Evolutionary conservation across 192 early-diverging fungal genomes (phyloP), one percentile per base, ranked within the genome.

Genomic region (Endogone sp.): DNA sequence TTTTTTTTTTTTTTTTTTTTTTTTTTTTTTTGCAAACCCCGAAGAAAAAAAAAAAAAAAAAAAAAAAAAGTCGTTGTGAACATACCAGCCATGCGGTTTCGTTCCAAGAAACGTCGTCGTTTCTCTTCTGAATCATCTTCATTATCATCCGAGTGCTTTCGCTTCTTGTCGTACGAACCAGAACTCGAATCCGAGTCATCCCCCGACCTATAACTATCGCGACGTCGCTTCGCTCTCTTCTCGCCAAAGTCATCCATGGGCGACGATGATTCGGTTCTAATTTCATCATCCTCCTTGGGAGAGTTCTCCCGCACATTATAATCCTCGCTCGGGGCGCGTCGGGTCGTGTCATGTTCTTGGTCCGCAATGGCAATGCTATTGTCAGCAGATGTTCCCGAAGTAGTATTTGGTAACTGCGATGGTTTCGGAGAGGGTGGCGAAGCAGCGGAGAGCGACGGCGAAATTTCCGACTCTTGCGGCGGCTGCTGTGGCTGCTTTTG

Each of bases 51-150:
- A n/a, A n/a, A n/a, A n/a, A n/a, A n/a, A n/a, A n/a, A n/a, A n/a
- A n/a, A n/a, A n/a, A n/a, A n/a, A n/a, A n/a, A n/a, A n/a, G n/a
- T n/a, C n/a, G n/a, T n/a, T n/a, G n/a, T 49, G 37, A 11, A 22
- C 59, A 11, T 60, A 60, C 59, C 59, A 60, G 59, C 59, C 27
- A 60, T 28, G 10, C 59, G 59, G 27, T 60, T 60, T 16, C 59
- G 59, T 28, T 60, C 59, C 59, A 60, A 22, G 22, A 60, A 60
- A 1, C 27, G 22, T 0, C 59, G 59, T 16, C 59, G 22, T 21
- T 60, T 60, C 59, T 60, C 59, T 22, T 60, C 59, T 1, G 22
- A 23, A 60, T 60, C 27, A 10, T 60, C 59, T 8, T 60, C 59
- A 2, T 60, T 28, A 60, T 49, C 37, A 16, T 49, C 37, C 9